Evolutionary conservation across 2,329 filamentous ascomycete species (phyloP).

Genomic region (Clarireedia monteithiana): DNA sequence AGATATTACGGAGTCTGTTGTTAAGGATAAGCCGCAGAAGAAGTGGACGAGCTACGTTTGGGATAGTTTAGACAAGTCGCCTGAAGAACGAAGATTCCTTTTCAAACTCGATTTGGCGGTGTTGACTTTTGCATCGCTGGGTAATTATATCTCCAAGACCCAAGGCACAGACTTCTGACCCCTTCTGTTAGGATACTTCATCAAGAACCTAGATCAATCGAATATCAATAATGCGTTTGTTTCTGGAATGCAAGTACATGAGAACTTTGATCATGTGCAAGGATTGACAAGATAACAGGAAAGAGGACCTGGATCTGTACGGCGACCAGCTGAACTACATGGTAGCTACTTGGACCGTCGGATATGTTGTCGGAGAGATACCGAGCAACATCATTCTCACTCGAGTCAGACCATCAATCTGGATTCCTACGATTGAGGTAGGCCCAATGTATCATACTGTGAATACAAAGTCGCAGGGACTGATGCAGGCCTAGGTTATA

Average conservation of each 20-base stretch:
- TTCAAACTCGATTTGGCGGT: slow-evolving; percentile 42
- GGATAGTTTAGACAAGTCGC: slow-evolving; percentile 42
- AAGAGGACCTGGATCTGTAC: slow-evolving; percentile 39
- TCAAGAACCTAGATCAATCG: slow-evolving; percentile 40
- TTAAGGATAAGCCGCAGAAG: slow-evolving; percentile 16
- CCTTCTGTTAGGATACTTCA: slow-evolving; percentile 36
- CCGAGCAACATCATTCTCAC: slow-evolving; percentile 44
- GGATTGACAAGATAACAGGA: slow-evolving; percentile 12
- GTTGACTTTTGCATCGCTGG: slow-evolving; percentile 22
- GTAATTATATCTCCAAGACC: background rate
- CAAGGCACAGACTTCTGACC: background rate
- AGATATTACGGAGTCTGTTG: background rate
- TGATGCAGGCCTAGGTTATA: background rate
- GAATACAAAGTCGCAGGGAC: background rate
- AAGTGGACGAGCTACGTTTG: slow-evolving; percentile 34
- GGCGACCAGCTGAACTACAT: slow-evolving; percentile 36
- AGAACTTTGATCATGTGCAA: slow-evolving; percentile 16
- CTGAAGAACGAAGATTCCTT: slow-evolving; percentile 38
- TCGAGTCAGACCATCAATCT: slow-evolving; percentile 19
- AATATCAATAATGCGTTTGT: slow-evolving; percentile 41
- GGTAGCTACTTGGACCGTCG: slow-evolving; percentile 29
- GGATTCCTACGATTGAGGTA: slow-evolving; percentile 6
- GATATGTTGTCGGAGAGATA: slow-evolving; percentile 44
- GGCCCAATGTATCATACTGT: background rate
- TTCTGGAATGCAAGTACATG: slow-evolving; percentile 32